phyloP scores from a whole-genome alignment of 1,284 basidiomycete species.

The Apiotrichum montevideense region DNA sequence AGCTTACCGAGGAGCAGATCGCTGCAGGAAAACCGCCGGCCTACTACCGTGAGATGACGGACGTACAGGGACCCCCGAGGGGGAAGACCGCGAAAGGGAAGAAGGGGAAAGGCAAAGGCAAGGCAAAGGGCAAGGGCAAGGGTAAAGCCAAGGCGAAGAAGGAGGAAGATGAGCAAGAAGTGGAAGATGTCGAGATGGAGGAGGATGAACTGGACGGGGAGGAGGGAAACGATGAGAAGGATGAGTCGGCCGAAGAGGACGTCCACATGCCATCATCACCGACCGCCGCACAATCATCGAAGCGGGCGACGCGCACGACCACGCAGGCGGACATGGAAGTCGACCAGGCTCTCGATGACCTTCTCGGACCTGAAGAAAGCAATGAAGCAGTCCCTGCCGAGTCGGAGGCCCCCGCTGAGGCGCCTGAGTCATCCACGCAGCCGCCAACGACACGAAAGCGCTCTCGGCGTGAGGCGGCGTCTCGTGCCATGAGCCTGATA shows the following conservation, averaged over 20 bases:
- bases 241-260: slow-evolving; percentile 9
- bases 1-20: slow-evolving; percentile 17
- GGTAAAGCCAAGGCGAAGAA: slow-evolving; percentile 6
- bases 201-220: too few relatives aligned
- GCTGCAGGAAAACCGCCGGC: slow-evolving; percentile 20
- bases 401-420: too few relatives aligned
- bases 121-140: slow-evolving; percentile 2
- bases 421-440: neutral
- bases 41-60: slow-evolving; percentile 17
- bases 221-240: neutral
- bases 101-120: neutral
- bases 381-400: neutral
- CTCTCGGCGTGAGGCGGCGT: neutral
- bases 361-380: neutral
- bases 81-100: neutral
- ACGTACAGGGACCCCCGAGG: neutral
- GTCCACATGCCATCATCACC: neutral
- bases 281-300: neutral
- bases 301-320: neutral
- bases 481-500: neutral
- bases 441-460: neutral
- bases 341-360: neutral
- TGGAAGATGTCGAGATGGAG: neutral
- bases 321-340: neutral
- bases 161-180: slow-evolving; percentile 4